A percentile compares a stretch with the other conserved stretches of the same genome.
Evolutionary conservation across 2,329 filamentous ascomycete species (phyloP).

Genomic region (Fusarium sp.): DNA sequence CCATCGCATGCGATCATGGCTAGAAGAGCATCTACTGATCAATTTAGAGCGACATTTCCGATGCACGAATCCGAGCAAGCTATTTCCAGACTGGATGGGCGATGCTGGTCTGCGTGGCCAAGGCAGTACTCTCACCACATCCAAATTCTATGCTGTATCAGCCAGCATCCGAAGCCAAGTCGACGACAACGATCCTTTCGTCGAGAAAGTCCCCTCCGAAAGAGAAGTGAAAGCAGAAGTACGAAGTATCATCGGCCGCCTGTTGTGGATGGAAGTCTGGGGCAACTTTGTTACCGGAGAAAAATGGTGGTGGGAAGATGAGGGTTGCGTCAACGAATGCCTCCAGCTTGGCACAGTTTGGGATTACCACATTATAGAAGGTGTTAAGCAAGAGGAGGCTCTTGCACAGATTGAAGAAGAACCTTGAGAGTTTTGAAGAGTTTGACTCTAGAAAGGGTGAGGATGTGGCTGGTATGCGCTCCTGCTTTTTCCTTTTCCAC

Average conservation of each 20-base stretch:
- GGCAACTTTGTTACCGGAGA: slow-evolving; percentile 62
- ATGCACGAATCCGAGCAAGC: slow-evolving; percentile 68
- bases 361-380: slow-evolving; percentile 69
- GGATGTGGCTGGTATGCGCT: slow-evolving; percentile 7
- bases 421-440: neutral
- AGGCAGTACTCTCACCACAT: slow-evolving; percentile 60
- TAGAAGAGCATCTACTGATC: slow-evolving; percentile 69
- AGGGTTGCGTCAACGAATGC: slow-evolving; percentile 66
- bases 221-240: slow-evolving; percentile 59
- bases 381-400: slow-evolving; percentile 58
- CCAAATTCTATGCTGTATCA: slow-evolving; percentile 62
- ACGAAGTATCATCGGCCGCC: slow-evolving; percentile 63
- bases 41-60: slow-evolving; percentile 70
- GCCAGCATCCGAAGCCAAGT: slow-evolving; percentile 43
- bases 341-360: slow-evolving; percentile 65
- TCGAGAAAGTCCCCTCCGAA: slow-evolving; percentile 40
- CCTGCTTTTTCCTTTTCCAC: neutral
- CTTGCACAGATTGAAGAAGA: slow-evolving; percentile 6
- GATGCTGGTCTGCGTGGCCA: slow-evolving; percentile 64
- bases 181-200: slow-evolving; percentile 41
- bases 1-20: slow-evolving; percentile 68
- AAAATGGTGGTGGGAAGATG: slow-evolving; percentile 73
- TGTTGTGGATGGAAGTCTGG: slow-evolving; percentile 73
- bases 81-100: slow-evolving; percentile 69
- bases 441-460: neutral